Evolutionary conservation across 2,329 filamentous ascomycete genomes (phyloP).

Genomic region (Neofusicoccum umdonicola): DNA sequence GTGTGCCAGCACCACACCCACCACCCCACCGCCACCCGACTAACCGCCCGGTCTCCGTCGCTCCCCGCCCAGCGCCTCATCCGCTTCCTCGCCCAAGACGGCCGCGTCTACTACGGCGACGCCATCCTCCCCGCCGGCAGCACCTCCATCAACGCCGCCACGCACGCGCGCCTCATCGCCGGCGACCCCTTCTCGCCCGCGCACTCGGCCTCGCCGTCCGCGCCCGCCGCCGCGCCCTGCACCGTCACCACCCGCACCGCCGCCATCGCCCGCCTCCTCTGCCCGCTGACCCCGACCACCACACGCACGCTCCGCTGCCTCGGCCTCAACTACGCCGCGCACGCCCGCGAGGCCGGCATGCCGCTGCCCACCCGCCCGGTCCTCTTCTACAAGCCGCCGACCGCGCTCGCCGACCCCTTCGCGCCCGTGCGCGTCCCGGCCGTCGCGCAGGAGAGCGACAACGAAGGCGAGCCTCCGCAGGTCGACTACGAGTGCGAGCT

Average conservation of each 20-base stretch:
- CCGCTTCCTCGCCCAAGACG: constrained; percentile 31
- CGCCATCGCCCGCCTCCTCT: constrained; percentile 51
- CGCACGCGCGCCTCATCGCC: constrained; percentile 60
- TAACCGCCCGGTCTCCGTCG: background rate
- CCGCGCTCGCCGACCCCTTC: constrained; percentile 62
- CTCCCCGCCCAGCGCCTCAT: constrained; percentile 27
- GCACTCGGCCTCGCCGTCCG: constrained; percentile 61
- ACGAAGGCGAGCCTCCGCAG: constrained; percentile 47
- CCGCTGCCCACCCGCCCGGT: constrained; percentile 69
- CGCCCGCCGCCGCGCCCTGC: constrained; percentile 49
- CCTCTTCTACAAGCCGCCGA: constrained; percentile 71
- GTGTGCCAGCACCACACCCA: background rate
- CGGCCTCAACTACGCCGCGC: constrained; percentile 29
- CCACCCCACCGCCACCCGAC: background rate
- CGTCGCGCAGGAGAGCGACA: constrained; percentile 55
- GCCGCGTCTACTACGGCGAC: constrained; percentile 32
- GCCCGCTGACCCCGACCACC: constrained; percentile 41
- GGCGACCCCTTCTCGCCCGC: constrained; percentile 63
- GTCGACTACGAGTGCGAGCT: constrained; percentile 81
- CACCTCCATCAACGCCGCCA: constrained; percentile 60
- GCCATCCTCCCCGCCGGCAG: constrained; percentile 64
- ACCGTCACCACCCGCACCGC: background rate
- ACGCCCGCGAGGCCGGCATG: constrained; percentile 52
- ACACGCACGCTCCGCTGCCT: constrained; percentile 17
- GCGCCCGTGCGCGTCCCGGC: constrained; percentile 65